Base-by-base conservation (phyloP, 129 eudicot genomes). In the Flaveria ramosissima region DNA sequence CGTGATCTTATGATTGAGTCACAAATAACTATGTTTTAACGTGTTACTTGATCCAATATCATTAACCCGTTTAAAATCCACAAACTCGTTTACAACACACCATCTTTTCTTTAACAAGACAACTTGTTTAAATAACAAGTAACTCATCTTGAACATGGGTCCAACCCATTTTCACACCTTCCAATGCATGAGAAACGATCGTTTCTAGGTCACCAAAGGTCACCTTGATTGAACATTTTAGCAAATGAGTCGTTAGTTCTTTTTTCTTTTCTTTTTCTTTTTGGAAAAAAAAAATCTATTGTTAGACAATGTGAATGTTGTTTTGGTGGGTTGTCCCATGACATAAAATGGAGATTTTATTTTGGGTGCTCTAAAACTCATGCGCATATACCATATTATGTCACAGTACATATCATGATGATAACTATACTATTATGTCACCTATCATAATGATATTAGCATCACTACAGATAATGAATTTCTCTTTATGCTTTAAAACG, bases 261-360 rank as follows among this genome's bases (percentile, higher is more conserved):
- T 21, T 0, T 52, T 1, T 0, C 1, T 52, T 0, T 12, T 3
- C 0, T 45, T 45, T 45, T 15, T 50, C 15, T 48, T 16, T 26
- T 1, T 2, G 1, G 3, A 2, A 0, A 3, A 30, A 27, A 27
- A 50, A 50, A 50, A 7, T 7, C 0, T 6, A 20, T 17, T 19
- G n/a, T 50, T 11, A 55, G 27, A 55, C 61, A 55, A 55, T 55
- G 61, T 55, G 61, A 20, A 55, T 55, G 26, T 53, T 53, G 61
- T 45, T 53, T 53, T 55, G 61, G 27, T 55, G 61, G 61, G 61
- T 19, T 27, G 32, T 55, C 62, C 27, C 27, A 55, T 55, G 27
- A 17, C 26, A 55, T 55, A 21, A 19, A 55, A 24, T 55, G 26
- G 13, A 55, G 11, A 55, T 19, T 23, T 55, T 55, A 24, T 17